Percentiles rank a stretch among this genome's conserved stretches.
These are phyloP conservation scores for Apiospora saccharicola DNA, from an alignment of 2,329 filamentous ascomycete species.

Conservation along the genomic window DNA sequence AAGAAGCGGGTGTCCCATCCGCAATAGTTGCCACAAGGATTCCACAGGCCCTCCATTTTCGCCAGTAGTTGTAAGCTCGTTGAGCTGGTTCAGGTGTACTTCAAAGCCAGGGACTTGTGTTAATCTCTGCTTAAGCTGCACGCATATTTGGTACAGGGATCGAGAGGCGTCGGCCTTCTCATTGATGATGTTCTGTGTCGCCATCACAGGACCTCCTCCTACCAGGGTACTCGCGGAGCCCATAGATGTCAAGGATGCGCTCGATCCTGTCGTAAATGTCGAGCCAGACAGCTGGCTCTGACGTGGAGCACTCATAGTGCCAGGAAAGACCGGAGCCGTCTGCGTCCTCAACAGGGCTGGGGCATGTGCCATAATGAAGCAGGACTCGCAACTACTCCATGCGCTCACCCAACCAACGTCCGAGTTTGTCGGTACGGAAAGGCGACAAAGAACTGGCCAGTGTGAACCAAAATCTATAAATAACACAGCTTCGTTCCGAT, in stretches of 20 bases:
- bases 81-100: slow-evolving; percentile 73
- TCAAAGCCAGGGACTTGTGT: slow-evolving; percentile 86
- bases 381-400: slow-evolving; percentile 40
- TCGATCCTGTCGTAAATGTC: slow-evolving; percentile 52
- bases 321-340: slow-evolving; percentile 62
- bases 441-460: slow-evolving; percentile 13
- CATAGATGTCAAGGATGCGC: slow-evolving; percentile 27
- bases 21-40: slow-evolving; percentile 86
- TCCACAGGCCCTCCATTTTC: slow-evolving; percentile 81
- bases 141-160: slow-evolving; percentile 95
- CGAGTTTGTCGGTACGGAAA: slow-evolving; percentile 5
- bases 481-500: not conserved
- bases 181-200: slow-evolving; percentile 95
- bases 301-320: slow-evolving; percentile 61
- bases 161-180: slow-evolving; percentile 90
- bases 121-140: slow-evolving; percentile 82
- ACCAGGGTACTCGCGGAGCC: slow-evolving; percentile 31
- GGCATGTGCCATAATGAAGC: slow-evolving; percentile 62
- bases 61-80: slow-evolving; percentile 68
- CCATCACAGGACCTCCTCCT: slow-evolving; percentile 66
- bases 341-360: slow-evolving; percentile 64
- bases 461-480: not conserved
- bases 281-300: slow-evolving; percentile 70
- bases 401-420: slow-evolving; percentile 26
- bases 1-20: slow-evolving; percentile 83